Evolutionary conservation across 2,329 filamentous ascomycete genomes (phyloP).

Genomic region (Colletotrichum sp.): DNA sequence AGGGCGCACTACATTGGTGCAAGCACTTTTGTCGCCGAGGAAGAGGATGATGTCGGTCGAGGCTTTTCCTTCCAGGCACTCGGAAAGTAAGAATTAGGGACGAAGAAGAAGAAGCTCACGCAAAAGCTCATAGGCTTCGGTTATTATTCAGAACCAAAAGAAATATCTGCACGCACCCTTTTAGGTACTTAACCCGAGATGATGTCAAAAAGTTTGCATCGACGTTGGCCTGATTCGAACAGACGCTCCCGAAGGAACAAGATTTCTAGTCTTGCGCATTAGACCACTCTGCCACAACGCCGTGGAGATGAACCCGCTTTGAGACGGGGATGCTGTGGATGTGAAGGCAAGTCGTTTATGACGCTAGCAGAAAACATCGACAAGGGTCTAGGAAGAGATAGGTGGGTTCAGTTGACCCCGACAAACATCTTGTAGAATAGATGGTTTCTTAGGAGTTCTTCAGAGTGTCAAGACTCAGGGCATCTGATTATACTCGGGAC

Average conservation of each 20-base stretch:
- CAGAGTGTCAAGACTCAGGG: not conserved
- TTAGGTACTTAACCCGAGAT: not conserved
- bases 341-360: not conserved
- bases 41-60: not conserved
- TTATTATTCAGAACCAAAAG: not conserved
- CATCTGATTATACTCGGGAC: not conserved
- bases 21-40: constrained; percentile 1
- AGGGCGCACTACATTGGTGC: constrained; percentile 1
- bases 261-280: constrained; percentile 22
- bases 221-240: constrained; percentile 22
- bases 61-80: constrained; percentile 6
- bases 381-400: not conserved
- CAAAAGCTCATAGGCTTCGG: not conserved
- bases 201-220: not conserved
- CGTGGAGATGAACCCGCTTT: not conserved
- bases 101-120: not conserved
- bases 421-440: not conserved
- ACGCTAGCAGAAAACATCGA: not conserved
- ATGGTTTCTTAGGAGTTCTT: not conserved
- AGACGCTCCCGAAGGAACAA: constrained; percentile 21
- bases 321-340: not conserved
- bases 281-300: constrained; percentile 21
- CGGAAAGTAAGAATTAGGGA: not conserved
- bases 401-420: not conserved
- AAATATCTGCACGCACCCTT: not conserved